Base-by-base conservation (phyloP, 345 rosid genomes). In the Euclidium syriacum region DNA sequence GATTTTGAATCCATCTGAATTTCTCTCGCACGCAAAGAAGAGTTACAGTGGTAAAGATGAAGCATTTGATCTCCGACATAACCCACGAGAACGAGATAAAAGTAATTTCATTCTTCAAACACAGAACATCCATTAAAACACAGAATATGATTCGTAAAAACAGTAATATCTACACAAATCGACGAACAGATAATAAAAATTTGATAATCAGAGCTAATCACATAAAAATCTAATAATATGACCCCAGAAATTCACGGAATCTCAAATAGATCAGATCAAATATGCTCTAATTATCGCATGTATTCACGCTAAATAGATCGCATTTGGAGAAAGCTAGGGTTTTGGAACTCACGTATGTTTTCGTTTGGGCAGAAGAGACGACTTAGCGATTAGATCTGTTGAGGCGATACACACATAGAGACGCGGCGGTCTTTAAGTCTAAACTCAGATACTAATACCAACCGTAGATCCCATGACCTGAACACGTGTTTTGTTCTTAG, bases 311-410 rank as follows among this genome's bases (percentile, higher is more conserved):
- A 7, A 19, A 7, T 0, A 61, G 32, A 60, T 60, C 17, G 9
- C 42, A 59, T 3, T 18, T 6, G 36, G 1, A 22, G 9, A 26
- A 33, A 43, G 15, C 12, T 52, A 54, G 69, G 74, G 69, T 62
- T 67, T 48, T 38, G 23, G 32, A 54, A 4, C 11, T 56, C 26
- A 48, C 65, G 14, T 55, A 63, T 58, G 59, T 30, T 30, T 43
- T 59, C 30, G 25, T 63, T 29, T 14, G 36, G 5, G 53, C 50
- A 62, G 52, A 35, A 18, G 65, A 44, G 62, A 63, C 68, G 70
- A 56, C 30, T 57, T 24, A 2, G 65, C 59, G 75, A 63, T 71
- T 50, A 64, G 75, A 71, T 71, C 75, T 71, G 62, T 57, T 16
- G 62, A 33, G 64, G 51, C 59, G 52, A 55, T 64, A 42, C 2